Evolutionary conservation across 176 grass and related monocot species (phyloP), one percentile per base, ranked within the genome.

Genomic region (Saccharum officinarum): DNA sequence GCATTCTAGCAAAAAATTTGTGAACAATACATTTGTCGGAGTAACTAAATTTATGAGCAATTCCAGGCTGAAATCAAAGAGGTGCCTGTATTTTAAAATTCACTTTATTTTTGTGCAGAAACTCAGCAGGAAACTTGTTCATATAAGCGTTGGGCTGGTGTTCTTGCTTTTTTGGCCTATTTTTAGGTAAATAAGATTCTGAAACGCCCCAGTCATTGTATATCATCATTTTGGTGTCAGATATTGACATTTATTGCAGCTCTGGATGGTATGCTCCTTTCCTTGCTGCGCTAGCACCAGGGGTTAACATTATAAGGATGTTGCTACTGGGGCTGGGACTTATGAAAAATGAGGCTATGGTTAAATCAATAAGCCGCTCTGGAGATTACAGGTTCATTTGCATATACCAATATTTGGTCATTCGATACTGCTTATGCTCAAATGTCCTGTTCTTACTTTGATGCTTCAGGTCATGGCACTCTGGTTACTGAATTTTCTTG

Each of bases 81-180:
- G 13, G 38, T 62, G 38, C 23, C 25, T 34, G 10, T 49, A 59
- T 66, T 83, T 39, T 79, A 34, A 30, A 66, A 17, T 80, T 22
- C 6, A 26, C 39, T 82, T 80, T 89, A 0, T 30, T 87, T 71
- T 12, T 38, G 47, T 90, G 67, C 76, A 98, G 95, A 95, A 92
- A 95, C 39, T 98, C 44, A 92, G 77, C 75, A 92, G 95, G 47
- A 98, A 98, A 79, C 89, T 98, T 84, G 95, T 98, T 61, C 95
- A 98, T 86, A 87, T 93, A 88, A 95, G 84, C 26, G 59, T 95
- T 42, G 95, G 95, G 65, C 76, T 95, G 83, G 87, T 88, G 77
- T 95, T 95, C 85, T 84, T 98, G 83, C 92, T 98, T 10, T 98
- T 91, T 69, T 98, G 95, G 95, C 95, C 95, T 81, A 50, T 90